Base-by-base conservation (phyloP, 75 land plant genomes). In the Selaginella moellendorffii region DNA sequence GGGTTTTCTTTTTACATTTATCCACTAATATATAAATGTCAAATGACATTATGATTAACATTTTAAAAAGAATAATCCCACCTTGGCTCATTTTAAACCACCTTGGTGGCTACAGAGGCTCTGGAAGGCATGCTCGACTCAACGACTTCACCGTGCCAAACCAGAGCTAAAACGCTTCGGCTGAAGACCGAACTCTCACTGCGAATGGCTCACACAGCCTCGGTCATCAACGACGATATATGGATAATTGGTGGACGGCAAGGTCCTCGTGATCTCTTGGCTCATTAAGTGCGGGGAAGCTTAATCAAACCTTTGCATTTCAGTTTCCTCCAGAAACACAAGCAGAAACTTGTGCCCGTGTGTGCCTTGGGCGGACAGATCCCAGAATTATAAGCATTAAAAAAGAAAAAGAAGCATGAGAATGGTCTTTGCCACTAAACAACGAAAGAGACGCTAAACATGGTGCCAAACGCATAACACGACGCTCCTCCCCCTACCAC, bases 381-480 rank as follows among this genome's bases (percentile, higher is more conserved):
- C n/a, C n/a, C n/a, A n/a, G n/a, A n/a, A n/a, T n/a, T n/a, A n/a
- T n/a, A n/a, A n/a, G n/a, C n/a, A n/a, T n/a, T n/a, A n/a, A n/a
- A n/a, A n/a, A n/a, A n/a, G n/a, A n/a, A n/a, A n/a, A n/a, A n/a
- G n/a, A n/a, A n/a, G n/a, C n/a, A n/a, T n/a, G n/a, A n/a, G n/a
- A n/a, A n/a, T n/a, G n/a, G n/a, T 36, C 46, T 14, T 36, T 36
- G 14, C 5, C 42, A 53, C 58, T 24, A 23, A 71, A 26, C 29
- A 29, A 71, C n/a, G 59, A 81, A 65, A 20, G 97, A 80, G 29
- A 63, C 67, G 67, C 76, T 90, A 59, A 90, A 87, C 31, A 70
- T 90, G 56, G 93, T 84, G 25, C 97, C 97, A 80, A 90, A 90
- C 30, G 97, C 97, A 85, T 80, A 90, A 52, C 97, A 90, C 36